Evolutionary conservation across 2,329 filamentous ascomycete species (phyloP), one percentile per base, ranked within the genome.

Genomic region (Tolypocladium sp.): DNA sequence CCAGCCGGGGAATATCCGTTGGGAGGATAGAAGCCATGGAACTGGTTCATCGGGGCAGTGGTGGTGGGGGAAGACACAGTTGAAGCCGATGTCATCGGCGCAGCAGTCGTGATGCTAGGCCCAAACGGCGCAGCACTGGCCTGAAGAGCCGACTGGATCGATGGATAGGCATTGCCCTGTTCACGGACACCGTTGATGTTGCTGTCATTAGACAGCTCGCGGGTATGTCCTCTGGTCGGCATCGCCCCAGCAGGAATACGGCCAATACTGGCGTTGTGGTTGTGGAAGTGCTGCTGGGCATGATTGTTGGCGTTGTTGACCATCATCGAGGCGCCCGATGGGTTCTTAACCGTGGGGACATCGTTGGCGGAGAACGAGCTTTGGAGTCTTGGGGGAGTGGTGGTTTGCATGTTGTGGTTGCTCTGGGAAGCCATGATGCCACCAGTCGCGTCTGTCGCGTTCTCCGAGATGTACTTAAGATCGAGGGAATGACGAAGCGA

Each of bases 361-460:
- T 97, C 92, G 72, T 89, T 94, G 58, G 91, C 86, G 12, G 94
- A 97, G 76, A 90, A 97, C 0, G 93, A 97, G 52, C 89, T 87
- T 74, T 92, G 90, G 60, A 96, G 74, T 77, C 90, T 54, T 17
- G 59, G 91, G 37, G 88, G 85, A 41, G 89, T 84, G 57, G 84
- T 83, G 33, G 83, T 37, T 35, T 53, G 79, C 71, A 88, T 82
- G 61, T 74, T 73, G 61, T 82, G 78, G 59, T 70, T 82, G 33
- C 75, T 71, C 20, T 82, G 73, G 3, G 83, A 76, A 35, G 80
- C 73, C 62, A 80, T 76, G 55, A 75, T 69, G 44, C 67, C 66
- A 46, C 69, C 68, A 33, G 73, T 62, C 13, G 69, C 64, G 55
- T 80, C 79, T 22, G 71, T 65, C 4, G 72, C 65, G 62, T 68